phyloP scores from a whole-genome alignment of 768 basidiomycete species.

The Rhodocollybia butyracea region DNA sequence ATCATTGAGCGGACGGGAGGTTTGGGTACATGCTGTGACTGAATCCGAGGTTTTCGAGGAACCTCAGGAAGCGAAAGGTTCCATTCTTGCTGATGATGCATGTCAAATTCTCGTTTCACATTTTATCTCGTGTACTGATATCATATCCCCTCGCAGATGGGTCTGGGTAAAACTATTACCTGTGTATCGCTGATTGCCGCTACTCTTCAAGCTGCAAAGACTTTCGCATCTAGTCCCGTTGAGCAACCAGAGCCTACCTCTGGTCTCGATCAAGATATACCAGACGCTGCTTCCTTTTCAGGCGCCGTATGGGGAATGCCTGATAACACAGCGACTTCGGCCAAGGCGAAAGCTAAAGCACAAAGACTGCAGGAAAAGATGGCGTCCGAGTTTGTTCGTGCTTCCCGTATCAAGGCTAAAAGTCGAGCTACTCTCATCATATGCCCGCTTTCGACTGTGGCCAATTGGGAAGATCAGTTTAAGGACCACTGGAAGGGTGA shows the following conservation, averaged over 20 bases:
- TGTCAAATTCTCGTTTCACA: conserved; percentile 27
- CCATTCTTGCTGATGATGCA: conserved; percentile 97
- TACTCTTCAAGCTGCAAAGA: conserved; percentile 67
- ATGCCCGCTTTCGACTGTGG: conserved; percentile 93
- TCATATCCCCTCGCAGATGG: conserved; percentile 93
- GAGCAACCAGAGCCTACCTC: conserved; percentile 38
- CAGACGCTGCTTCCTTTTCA: conserved; percentile 59
- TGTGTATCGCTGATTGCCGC: conserved; percentile 91
- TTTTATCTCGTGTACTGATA: conserved; percentile 13
- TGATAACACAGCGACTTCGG: conserved; percentile 30
- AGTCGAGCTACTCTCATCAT: conserved; percentile 94
- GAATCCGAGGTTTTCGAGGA: conserved; percentile 66
- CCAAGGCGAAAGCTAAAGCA: conserved; percentile 65
- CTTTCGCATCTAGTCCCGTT: conserved; percentile 60
- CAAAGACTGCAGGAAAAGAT: conserved; percentile 65
- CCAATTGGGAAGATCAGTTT: conserved; percentile 99
- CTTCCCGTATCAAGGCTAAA: conserved; percentile 74
- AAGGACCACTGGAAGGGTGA: conserved; percentile 94
- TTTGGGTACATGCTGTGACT: conserved; percentile 85
- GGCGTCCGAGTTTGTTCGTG: conserved; percentile 66
- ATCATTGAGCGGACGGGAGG: conserved; percentile 34
- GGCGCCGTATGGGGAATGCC: conserved; percentile 90
- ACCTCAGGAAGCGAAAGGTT: conserved; percentile 76
- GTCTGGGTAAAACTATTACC: conserved; percentile 95
- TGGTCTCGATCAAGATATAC: conserved; percentile 14